Evolutionary conservation across 1,284 basidiomycete genomes (phyloP), one percentile per base, ranked within the genome.

Genomic region (Ceratobasidium sp.): DNA sequence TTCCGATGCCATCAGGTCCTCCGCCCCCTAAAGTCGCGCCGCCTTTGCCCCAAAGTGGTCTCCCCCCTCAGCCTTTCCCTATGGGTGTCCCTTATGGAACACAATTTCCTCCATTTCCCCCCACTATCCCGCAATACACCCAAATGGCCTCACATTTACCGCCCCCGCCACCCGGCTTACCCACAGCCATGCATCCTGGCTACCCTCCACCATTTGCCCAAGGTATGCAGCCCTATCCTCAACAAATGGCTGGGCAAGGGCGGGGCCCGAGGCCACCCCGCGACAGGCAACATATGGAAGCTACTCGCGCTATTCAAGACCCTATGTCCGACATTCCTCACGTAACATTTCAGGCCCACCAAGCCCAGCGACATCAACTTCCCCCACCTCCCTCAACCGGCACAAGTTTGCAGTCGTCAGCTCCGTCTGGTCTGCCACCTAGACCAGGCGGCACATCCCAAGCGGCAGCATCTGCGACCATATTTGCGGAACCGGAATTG

Each of bases 401-500:
- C n/a, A 29, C 57, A 17, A 59, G 72, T 73, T 59, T 48, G 50
- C 59, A 36, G 29, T 31, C 64, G 29, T 31, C 64, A 22, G 9
- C 75, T 24, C 45, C 29, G 27, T 45, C 56, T 29, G 69, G 69
- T 7, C 69, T 72, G 24, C 64, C 54, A 47, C 62, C 54, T n/a
- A 64, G 72, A 65, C 53, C 73, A 56, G 47, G 57, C 33, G 47
- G 45, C 50, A 69, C 75, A 36, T 77, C 78, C 36, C 76, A 80
- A 17, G 75, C 82, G 14, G 81, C 82, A 27, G 83, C 85, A 0
- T 83, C 87, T 7, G 93, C 93, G 0, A 92, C 89, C 0, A 89
- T 97, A 72, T 91, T 89, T 19, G 95, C 95, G 0, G 94, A 86
- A 62, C 95, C 96, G 1, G 87, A 95, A 80, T 82, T 98, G 57